Conservation (phyloP, 2,329 filamentous ascomycete species). For the Xylariaceae sp. region DNA sequence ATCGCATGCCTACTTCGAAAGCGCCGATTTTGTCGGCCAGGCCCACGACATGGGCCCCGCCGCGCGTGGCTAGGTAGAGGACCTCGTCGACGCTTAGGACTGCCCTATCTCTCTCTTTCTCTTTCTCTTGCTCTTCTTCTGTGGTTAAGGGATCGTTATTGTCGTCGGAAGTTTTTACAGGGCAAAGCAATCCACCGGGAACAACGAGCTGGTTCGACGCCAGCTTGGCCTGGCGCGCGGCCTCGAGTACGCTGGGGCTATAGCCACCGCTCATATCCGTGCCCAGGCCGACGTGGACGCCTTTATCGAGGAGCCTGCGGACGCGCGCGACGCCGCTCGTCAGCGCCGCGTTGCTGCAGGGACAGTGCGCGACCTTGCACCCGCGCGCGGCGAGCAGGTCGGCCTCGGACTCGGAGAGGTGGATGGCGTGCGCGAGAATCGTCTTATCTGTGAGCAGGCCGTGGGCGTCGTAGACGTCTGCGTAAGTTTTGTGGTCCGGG, state of each 20-base stretch:
- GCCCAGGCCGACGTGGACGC: constrained; percentile 76
- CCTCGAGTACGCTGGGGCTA: constrained; percentile 58
- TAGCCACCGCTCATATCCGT: constrained; percentile 92
- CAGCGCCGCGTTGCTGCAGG: constrained; percentile 77
- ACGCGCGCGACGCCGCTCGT: constrained; percentile 75
- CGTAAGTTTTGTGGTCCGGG: constrained; percentile 58
- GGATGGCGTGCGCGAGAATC: constrained; percentile 80
- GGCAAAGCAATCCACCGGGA: constrained; percentile 30
- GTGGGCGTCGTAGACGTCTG: constrained; percentile 70
- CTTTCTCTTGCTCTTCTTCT: not conserved
- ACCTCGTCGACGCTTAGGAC: constrained; percentile 83
- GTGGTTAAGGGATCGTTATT: no score
- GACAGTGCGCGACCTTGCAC: constrained; percentile 76
- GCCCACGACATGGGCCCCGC: constrained; percentile 77
- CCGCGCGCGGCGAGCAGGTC: constrained; percentile 54
- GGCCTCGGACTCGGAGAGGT: constrained; percentile 64
- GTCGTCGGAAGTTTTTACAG: no score
- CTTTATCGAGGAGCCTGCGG: constrained; percentile 65
- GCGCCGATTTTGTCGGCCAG: constrained; percentile 66
- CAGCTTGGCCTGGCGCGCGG: constrained; percentile 74
- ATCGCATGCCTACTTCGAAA: constrained; percentile 83
- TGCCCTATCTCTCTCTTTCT: constrained; percentile 37
- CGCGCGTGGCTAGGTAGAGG: constrained; percentile 79
- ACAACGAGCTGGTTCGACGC: constrained; percentile 69
- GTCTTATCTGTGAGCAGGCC: constrained; percentile 67